Evolutionary conservation across 2,329 filamentous ascomycete genomes (phyloP).

Genomic region (Fusarium fracticaudum): DNA sequence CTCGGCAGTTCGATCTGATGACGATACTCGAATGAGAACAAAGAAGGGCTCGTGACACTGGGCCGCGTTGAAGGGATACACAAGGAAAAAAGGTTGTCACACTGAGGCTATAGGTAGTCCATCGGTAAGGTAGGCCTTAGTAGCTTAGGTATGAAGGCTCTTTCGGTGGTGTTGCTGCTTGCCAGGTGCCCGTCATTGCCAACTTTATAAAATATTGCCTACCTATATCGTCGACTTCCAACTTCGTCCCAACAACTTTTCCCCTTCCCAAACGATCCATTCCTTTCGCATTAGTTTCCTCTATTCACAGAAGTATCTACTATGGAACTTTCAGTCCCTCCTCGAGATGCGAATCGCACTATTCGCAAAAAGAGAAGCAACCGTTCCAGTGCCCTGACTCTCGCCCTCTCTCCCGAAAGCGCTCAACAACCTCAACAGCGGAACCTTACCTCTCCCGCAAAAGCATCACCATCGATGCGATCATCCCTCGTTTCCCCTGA

Average conservation of each 20-base stretch:
- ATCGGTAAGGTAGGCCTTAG: background rate
- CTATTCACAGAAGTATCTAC: background rate
- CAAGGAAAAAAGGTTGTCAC: constrained; percentile 12
- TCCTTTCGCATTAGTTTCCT: background rate
- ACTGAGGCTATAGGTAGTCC: constrained; percentile 2
- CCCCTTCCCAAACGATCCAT: background rate
- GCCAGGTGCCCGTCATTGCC: constrained; percentile 17
- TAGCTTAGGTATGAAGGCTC: background rate
- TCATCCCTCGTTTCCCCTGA: constrained; percentile 21
- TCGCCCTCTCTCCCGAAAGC: constrained; percentile 26
- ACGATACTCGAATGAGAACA: constrained; percentile 22
- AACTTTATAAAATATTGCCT: background rate
- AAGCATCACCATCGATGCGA: background rate
- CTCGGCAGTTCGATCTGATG: constrained; percentile 1
- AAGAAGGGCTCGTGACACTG: constrained; percentile 32
- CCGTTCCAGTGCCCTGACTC: constrained; percentile 12
- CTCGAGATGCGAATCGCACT: constrained; percentile 6
- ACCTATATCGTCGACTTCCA: background rate
- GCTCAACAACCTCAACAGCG: background rate
- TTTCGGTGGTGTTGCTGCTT: background rate
- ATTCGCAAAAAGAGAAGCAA: constrained; percentile 29
- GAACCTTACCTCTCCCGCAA: constrained; percentile 16
- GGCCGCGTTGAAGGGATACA: constrained; percentile 5
- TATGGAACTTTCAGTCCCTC: constrained; percentile 24
- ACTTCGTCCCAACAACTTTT: background rate